Percentiles rank a stretch among this genome's conserved stretches.
Conservation (phyloP, 495 filamentous ascomycete species). For the Niebla homalea region DNA sequence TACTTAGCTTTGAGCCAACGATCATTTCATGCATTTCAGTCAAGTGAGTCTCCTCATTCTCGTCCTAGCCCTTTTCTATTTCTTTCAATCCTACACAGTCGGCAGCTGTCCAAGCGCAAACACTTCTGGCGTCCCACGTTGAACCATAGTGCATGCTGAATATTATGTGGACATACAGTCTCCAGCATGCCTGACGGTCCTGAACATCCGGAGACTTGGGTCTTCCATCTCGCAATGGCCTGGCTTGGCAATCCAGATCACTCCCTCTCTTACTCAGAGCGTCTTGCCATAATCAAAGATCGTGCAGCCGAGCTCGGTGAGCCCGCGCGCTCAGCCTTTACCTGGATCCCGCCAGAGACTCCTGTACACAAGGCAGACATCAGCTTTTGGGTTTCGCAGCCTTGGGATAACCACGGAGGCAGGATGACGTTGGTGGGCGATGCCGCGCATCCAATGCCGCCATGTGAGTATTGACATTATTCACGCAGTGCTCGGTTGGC, state of each 20-base stretch:
- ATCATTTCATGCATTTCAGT: constrained; percentile 2
- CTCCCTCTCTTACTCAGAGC: not conserved
- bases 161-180: too few species aligned
- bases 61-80: not conserved
- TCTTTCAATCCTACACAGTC: too few species aligned
- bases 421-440: constrained; percentile 36
- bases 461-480: constrained; percentile 9
- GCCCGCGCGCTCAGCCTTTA: constrained; percentile 27
- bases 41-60: not conserved
- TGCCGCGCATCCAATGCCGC: constrained; percentile 38
- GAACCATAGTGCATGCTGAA: too few species aligned
- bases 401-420: constrained; percentile 29
- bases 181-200: too few species aligned
- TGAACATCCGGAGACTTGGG: constrained; percentile 34
- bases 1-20: not conserved
- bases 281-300: not conserved
- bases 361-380: constrained; percentile 24
- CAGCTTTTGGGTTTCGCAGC: constrained; percentile 25
- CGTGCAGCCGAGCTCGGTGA: constrained; percentile 16
- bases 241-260: not conserved
- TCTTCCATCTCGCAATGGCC: too few species aligned
- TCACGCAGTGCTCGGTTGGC: not conserved
- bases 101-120: too few species aligned
- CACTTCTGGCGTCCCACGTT: too few species aligned
- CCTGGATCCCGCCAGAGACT: constrained; percentile 29